Base-by-base conservation (phyloP, 1,284 basidiomycete genomes). In the Trametes polyzona region DNA sequence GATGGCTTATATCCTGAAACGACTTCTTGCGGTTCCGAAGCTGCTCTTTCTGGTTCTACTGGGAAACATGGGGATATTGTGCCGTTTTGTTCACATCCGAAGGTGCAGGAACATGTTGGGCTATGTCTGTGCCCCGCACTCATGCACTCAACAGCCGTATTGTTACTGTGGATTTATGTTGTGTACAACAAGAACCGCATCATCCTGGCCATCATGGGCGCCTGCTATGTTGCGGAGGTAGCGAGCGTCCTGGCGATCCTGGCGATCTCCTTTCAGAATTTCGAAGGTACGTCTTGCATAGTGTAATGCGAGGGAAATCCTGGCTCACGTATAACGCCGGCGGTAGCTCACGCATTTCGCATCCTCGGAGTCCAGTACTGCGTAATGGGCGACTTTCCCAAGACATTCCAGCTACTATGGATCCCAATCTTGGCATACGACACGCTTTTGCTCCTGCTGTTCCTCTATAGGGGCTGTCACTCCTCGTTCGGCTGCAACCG, bases 1-100 rank as follows among this genome's bases (percentile, higher is more conserved):
- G 32, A 30, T n/a, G n/a, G n/a, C 11, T 7, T 10, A 9, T 16
- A 8, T 32, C 9, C 32, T 36, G 30, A 53, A 44, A 43, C 24
- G 17, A 23, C n/a, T n/a, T 12, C 42, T 32, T 44, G 46, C 9
- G 24, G 26, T 26, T 19, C 32, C 2, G n/a, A 62, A 67, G 68
- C 50, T 59, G 61, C 41, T 58, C 46, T 1, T 60, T 69, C 51
- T 69, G 66, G 66, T 64, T 69, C 43, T 62, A 59, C 42, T 69
- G 68, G 68, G 66, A 69, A 39, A 63, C 64, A 8, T 68, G 65
- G 65, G 66, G 68, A 7, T 69, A 68, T 40, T 60, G 56, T 36
- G 53, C 55, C n/a, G 47, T 67, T 0, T 39, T 66, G 3, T 67
- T 68, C 41, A 64, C 64, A 6, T 64, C 68, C 6, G 68, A 69